Percentiles rank a stretch among this genome's conserved stretches.
Conservation (phyloP, 352 stramenopile genomes). For the Albugo laibachii region DNA sequence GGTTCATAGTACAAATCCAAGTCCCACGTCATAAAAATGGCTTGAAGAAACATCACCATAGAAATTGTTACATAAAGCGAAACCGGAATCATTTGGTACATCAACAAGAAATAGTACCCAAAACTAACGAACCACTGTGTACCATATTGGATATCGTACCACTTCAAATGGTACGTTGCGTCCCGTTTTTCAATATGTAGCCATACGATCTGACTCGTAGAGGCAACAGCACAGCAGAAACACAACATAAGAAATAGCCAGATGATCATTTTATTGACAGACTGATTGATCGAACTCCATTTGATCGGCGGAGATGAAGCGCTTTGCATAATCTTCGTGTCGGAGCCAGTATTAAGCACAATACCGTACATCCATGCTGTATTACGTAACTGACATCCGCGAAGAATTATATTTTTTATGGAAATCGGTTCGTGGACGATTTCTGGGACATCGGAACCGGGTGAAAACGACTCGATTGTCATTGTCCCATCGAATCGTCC, state of each 20-base stretch:
- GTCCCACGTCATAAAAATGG: slow-evolving; percentile 86
- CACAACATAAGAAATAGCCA: slow-evolving; percentile 52
- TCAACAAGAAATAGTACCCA: slow-evolving; percentile 87
- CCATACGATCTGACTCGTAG: slow-evolving; percentile 41
- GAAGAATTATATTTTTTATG: slow-evolving; percentile 78
- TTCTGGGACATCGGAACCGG: slow-evolving; percentile 4
- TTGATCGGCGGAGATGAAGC: slow-evolving; percentile 32
- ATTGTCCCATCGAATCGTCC: slow-evolving; percentile 54
- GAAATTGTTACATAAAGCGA: slow-evolving; percentile 96
- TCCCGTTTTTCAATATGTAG: slow-evolving; percentile 20
- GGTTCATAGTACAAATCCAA: slow-evolving; percentile 84
- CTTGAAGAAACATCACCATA: slow-evolving; percentile 89
- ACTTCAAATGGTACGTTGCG: slow-evolving; percentile 23
- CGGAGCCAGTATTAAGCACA: slow-evolving; percentile 72
- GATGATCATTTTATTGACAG: slow-evolving; percentile 64
- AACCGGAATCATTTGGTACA: slow-evolving; percentile 95
- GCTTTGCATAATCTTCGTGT: slow-evolving; percentile 77
- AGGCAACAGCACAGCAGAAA: slow-evolving; percentile 26
- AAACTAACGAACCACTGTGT: slow-evolving; percentile 66
- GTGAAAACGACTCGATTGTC: background rate
- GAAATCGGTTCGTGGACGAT: slow-evolving; percentile 30
- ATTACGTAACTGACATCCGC: slow-evolving; percentile 72
- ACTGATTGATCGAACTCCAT: slow-evolving; percentile 70
- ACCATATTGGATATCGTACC: slow-evolving; percentile 19
- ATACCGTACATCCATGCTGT: slow-evolving; percentile 79